A percentile compares a stretch with the other conserved stretches of the same genome.
Conservation (phyloP, 306 rosid genomes). For the Malus sylvestris region DNA sequence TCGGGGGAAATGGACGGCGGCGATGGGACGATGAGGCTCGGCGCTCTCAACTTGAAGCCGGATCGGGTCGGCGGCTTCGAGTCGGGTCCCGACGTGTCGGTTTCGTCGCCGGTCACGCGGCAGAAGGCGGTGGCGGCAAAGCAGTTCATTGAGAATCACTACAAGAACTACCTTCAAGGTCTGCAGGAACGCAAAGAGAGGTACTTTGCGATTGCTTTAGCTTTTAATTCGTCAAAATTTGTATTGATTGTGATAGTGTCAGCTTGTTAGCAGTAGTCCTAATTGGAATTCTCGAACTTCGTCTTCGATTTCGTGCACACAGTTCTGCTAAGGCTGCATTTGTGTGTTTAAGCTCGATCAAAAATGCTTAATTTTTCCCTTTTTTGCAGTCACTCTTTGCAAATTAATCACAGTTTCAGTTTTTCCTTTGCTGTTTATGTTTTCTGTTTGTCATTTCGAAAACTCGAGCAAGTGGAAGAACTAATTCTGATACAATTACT, state of each 20-base stretch:
- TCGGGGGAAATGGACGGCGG: conserved; percentile 57
- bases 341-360: neutral
- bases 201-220: conserved; percentile 13
- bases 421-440: neutral
- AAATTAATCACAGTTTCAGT: neutral
- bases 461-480: neutral
- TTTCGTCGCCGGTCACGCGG: conserved; percentile 88
- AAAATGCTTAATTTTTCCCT: neutral
- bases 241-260: neutral
- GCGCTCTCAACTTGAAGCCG: conserved; percentile 64
- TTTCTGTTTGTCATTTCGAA: neutral
- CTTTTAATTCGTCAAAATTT: neutral
- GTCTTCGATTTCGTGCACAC: neutral
- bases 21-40: conserved; percentile 75
- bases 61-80: conserved; percentile 67
- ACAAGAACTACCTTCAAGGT: conserved; percentile 88
- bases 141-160: conserved; percentile 95
- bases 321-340: neutral
- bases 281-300: neutral
- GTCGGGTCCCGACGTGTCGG: conserved; percentile 65
- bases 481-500: neutral
- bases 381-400: neutral
- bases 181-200: conserved; percentile 97
- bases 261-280: neutral
- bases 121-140: conserved; percentile 96